Percentiles rank a stretch among this genome's conserved stretches.
phyloP scores from a whole-genome alignment of 2,329 filamentous ascomycete genomes.

The Curvularia hawaiiensis region DNA sequence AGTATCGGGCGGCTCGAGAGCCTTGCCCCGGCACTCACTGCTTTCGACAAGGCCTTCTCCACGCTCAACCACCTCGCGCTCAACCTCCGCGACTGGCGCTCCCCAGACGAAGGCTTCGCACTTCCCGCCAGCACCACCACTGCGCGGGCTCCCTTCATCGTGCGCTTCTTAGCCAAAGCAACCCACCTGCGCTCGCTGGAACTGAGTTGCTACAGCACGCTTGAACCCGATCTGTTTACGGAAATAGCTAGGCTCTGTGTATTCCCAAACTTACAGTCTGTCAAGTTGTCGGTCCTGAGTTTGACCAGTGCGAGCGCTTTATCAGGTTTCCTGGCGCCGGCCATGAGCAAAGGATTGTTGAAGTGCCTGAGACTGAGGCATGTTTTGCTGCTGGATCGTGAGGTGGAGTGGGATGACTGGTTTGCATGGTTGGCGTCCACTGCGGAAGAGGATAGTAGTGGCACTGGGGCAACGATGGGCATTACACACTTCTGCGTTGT shows the following conservation, averaged over 20 bases:
- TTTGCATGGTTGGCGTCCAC: constrained; percentile 12
- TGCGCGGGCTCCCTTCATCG: constrained; percentile 29
- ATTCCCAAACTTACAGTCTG: constrained; percentile 21
- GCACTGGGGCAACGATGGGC: neutral
- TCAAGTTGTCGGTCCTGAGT: constrained; percentile 26
- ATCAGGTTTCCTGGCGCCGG: constrained; percentile 19
- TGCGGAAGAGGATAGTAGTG: neutral
- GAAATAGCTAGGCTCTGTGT: constrained; percentile 30
- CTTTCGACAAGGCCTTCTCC: constrained; percentile 21
- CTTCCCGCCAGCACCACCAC: constrained; percentile 1
- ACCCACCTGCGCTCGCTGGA: constrained; percentile 21
- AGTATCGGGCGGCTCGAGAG: constrained; percentile 30
- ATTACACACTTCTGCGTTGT: neutral
- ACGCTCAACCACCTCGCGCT: constrained; percentile 25
- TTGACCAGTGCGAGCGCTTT: constrained; percentile 15
- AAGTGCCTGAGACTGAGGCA: constrained; percentile 15
- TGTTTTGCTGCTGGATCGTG: constrained; percentile 18
- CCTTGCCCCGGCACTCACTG: constrained; percentile 19
- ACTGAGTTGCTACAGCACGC: constrained; percentile 31
- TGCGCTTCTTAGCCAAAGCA: constrained; percentile 36
- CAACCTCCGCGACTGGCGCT: constrained; percentile 38
- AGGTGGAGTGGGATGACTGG: constrained; percentile 16
- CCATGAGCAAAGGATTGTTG: neutral
- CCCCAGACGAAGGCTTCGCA: constrained; percentile 30
- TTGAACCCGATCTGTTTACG: constrained; percentile 31